These are phyloP conservation scores for Kewa caespitosa DNA, from an alignment of 179 eudicot species.

Conservation along the genomic window DNA sequence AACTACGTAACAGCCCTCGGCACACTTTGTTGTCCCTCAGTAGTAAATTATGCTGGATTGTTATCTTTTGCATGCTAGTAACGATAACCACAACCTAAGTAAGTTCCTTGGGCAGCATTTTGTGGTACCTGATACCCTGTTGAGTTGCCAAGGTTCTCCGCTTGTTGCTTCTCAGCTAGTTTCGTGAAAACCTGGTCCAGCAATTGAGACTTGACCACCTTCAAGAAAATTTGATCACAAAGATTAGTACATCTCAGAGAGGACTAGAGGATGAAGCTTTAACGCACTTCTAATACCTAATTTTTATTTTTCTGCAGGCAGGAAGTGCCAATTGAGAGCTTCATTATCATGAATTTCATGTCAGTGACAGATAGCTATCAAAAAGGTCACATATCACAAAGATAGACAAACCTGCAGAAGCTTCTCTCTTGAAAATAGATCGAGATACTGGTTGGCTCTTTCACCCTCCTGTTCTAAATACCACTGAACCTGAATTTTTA, in stretches of 20 bases:
- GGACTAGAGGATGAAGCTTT: background rate
- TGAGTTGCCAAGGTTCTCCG: slow-evolving; percentile 31
- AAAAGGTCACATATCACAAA: background rate
- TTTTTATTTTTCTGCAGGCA: background rate
- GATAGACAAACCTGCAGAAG: slow-evolving; percentile 30
- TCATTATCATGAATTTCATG: background rate
- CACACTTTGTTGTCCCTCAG: background rate
- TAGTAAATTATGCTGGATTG: background rate
- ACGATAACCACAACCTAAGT: background rate
- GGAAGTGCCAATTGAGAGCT: background rate
- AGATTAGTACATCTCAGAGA: background rate
- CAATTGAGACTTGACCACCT: slow-evolving; percentile 30
- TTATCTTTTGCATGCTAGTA: background rate
- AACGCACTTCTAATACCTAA: background rate
- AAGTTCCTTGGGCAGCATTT: background rate
- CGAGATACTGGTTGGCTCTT: slow-evolving; percentile 23
- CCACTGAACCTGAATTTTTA: slow-evolving; percentile 30
- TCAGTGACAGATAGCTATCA: background rate
- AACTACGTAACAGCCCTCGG: background rate
- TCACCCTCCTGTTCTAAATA: slow-evolving; percentile 30
- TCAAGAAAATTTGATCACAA: slow-evolving; percentile 3
- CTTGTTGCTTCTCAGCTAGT: slow-evolving; percentile 32
- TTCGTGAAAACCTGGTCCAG: slow-evolving; percentile 29
- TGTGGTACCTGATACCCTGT: slow-evolving; percentile 35
- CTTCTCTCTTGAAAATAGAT: slow-evolving; percentile 18